phyloP scores from a whole-genome alignment of 202 grass and related monocot species.

The Setaria viridis region DNA sequence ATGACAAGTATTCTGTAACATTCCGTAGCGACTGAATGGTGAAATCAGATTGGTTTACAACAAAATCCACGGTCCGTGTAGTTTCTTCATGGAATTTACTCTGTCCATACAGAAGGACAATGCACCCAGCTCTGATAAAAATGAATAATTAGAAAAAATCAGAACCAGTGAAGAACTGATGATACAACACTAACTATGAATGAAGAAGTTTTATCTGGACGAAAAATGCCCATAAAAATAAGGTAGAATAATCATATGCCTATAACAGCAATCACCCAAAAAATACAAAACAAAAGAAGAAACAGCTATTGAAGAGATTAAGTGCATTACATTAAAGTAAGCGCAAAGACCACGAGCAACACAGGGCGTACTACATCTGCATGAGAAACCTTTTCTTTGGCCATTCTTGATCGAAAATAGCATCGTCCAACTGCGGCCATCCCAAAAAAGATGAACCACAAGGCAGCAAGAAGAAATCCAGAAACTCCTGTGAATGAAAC shows the following conservation, averaged over 20 bases:
- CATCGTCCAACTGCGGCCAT: constrained; percentile 53
- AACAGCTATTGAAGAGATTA: neutral
- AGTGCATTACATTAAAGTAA: constrained; percentile 67
- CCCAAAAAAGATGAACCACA: constrained; percentile 75
- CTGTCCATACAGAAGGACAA: constrained; percentile 77
- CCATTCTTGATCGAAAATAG: constrained; percentile 62
- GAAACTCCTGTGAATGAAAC: constrained; percentile 86
- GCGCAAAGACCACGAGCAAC: constrained; percentile 62
- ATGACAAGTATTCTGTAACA: constrained; percentile 87
- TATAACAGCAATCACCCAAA: neutral
- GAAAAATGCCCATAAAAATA: neutral
- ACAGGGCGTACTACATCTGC: constrained; percentile 45
- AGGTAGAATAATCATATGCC: neutral
- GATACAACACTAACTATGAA: neutral
- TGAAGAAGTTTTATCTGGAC: neutral
- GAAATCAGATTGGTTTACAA: constrained; percentile 97
- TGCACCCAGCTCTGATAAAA: constrained; percentile 70
- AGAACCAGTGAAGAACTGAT: constrained; percentile 15
- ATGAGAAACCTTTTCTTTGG: constrained; percentile 57
- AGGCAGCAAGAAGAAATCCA: constrained; percentile 68
- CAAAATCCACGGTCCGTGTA: constrained; percentile 71
- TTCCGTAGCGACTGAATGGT: constrained; percentile 84
- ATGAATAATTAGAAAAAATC: constrained; percentile 28
- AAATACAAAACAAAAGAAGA: neutral
- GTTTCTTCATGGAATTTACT: constrained; percentile 72